phyloP scores from a whole-genome alignment of 345 rosid genomes.

The Erodium maritimum region DNA sequence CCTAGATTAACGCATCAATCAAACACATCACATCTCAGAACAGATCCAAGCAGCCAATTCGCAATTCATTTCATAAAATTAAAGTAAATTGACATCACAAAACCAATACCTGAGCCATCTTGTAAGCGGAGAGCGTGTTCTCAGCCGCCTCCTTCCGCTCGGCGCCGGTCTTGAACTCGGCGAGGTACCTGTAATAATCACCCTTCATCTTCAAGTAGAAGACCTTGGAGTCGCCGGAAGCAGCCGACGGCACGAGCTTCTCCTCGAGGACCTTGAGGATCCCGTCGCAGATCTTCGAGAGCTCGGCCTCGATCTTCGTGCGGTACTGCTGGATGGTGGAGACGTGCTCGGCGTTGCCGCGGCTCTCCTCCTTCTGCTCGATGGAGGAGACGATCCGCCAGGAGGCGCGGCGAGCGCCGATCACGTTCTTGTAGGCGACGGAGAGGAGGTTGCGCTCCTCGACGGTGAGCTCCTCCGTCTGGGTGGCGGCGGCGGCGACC shows the following conservation, averaged over 20 bases:
- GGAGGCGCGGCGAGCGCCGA: conserved; percentile 26
- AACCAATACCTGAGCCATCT: conserved; percentile 23
- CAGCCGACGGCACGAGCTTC: conserved; percentile 21
- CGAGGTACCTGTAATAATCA: conserved; percentile 25
- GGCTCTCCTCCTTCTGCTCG: conserved; percentile 17
- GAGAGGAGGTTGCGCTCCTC: conserved; percentile 31
- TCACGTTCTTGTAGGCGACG: conserved; percentile 29
- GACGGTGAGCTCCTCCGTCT: conserved; percentile 17
- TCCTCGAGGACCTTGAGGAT: conserved; percentile 21
- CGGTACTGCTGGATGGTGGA: conserved; percentile 16
- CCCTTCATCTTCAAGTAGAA: conserved; percentile 31
- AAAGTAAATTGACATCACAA: neutral
- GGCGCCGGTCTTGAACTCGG: conserved; percentile 26
- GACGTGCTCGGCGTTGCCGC: conserved; percentile 18
- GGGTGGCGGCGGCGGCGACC: conserved; percentile 9
- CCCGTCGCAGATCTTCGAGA: conserved; percentile 18
- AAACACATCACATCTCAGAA: too few relatives aligned
- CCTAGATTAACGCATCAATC: neutral
- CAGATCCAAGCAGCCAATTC: neutral
- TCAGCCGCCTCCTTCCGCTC: conserved; percentile 28
- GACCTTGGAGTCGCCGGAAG: conserved; percentile 23
- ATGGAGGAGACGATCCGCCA: conserved; percentile 26
- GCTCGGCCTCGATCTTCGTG: conserved; percentile 22
- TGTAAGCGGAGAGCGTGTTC: conserved; percentile 25
- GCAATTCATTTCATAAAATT: too few relatives aligned